Conservation (phyloP, 768 basidiomycete genomes). For the Trametes coccinea region DNA sequence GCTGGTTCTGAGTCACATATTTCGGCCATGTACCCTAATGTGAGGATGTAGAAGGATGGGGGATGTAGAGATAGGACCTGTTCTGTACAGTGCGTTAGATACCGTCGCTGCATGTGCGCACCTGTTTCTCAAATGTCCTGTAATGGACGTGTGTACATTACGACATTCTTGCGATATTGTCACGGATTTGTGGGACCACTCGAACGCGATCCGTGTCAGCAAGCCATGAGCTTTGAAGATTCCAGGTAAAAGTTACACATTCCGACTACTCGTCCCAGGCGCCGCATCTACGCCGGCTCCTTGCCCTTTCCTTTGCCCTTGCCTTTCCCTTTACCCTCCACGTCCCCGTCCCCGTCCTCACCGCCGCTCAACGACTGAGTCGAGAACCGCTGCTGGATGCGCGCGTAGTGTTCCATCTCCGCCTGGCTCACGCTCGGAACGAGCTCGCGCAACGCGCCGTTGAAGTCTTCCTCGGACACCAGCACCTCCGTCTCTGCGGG, state of each 20-base stretch:
- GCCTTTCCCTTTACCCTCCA: not conserved
- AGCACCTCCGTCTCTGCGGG: constrained; percentile 69
- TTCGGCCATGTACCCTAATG: not conserved
- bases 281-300: not conserved
- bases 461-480: constrained; percentile 79
- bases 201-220: too few relatives aligned
- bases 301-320: constrained; percentile 1
- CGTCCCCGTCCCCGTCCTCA: not conserved
- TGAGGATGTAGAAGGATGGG: not conserved
- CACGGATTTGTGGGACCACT: too few relatives aligned
- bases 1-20: constrained; percentile 49
- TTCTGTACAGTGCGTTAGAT: not conserved
- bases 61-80: not conserved
- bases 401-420: constrained; percentile 84
- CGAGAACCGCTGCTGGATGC: constrained; percentile 71
- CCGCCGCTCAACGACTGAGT: constrained; percentile 13
- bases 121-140: not conserved
- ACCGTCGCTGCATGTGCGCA: not conserved
- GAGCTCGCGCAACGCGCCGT: constrained; percentile 65
- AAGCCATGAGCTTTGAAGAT: too few relatives aligned
- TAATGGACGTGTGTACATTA: constrained; percentile 7
- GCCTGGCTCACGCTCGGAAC: constrained; percentile 80
- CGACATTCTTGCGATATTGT: not conserved
- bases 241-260: too few relatives aligned
- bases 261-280: not conserved